A percentile compares a stretch with the other conserved stretches of the same genome.
Conservation (phyloP, 169 alveolate species). For the Neospora caninum region DNA sequence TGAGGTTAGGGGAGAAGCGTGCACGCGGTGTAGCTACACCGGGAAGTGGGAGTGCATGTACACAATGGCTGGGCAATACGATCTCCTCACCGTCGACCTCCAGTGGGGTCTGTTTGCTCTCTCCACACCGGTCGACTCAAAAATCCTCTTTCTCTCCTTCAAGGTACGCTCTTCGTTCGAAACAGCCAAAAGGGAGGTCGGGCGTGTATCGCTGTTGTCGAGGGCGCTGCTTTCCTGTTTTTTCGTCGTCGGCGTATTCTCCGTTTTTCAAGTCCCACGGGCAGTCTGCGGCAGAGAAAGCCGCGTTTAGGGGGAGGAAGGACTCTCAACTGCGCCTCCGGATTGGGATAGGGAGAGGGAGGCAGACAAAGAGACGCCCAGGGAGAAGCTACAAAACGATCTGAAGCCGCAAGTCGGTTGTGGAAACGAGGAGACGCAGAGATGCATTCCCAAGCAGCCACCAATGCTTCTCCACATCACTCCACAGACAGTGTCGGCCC, state of each 20-base stretch:
- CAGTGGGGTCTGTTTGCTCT: conserved; percentile 52
- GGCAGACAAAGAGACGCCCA: not conserved
- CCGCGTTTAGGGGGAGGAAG: too few species aligned
- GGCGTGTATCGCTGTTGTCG: too few species aligned
- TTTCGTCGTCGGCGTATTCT: too few species aligned
- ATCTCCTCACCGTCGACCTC: conserved; percentile 51
- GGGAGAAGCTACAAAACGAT: not conserved
- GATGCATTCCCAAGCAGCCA: too few species aligned
- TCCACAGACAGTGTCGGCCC: too few species aligned
- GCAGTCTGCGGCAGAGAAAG: too few species aligned
- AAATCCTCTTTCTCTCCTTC: conserved; percentile 55
- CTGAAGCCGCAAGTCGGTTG: too few species aligned
- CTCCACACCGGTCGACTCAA: conserved; percentile 55
- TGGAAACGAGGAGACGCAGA: too few species aligned
- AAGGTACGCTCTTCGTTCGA: not conserved
- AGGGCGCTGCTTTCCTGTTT: too few species aligned
- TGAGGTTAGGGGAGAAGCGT: not conserved
- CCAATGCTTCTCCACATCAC: too few species aligned
- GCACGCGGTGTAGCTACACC: not conserved
- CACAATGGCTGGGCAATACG: conserved; percentile 42
- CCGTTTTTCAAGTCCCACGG: too few species aligned
- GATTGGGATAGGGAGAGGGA: not conserved
- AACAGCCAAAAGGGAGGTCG: not conserved
- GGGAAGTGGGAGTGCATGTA: conserved; percentile 58
- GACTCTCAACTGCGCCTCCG: too few species aligned